Percentiles rank a stretch among this genome's conserved stretches.
These are phyloP conservation scores for Amborella trichopoda DNA, from an alignment of 164 flowering plant genomes.

Conservation along the genomic window DNA sequence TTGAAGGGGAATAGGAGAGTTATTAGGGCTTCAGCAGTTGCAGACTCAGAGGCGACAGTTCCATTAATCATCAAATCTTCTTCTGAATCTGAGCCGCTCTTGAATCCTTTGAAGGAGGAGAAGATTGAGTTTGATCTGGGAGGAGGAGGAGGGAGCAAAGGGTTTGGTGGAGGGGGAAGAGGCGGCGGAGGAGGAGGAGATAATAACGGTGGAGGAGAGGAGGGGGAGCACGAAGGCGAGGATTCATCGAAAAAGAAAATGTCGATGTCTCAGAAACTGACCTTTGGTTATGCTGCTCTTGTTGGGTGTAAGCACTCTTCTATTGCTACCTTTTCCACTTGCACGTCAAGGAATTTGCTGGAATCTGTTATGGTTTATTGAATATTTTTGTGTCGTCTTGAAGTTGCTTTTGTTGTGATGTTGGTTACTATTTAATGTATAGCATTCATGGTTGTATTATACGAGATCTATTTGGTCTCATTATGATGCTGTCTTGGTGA, in stretches of 20 bases:
- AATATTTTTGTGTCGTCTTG: background rate
- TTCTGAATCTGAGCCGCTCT: background rate
- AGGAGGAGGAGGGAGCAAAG: conserved; percentile 25
- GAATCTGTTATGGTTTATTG: background rate
- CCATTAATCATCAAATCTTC: background rate
- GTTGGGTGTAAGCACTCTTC: conserved; percentile 39
- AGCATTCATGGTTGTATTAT: too few relatives aligned
- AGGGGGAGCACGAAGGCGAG: conserved; percentile 13
- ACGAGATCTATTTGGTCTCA: too few relatives aligned
- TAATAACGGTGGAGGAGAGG: conserved; percentile 13
- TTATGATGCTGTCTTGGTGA: too few relatives aligned
- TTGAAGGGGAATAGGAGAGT: too few relatives aligned
- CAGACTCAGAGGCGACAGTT: background rate
- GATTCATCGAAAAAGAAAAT: conserved; percentile 25
- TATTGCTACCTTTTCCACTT: background rate
- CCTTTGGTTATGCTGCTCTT: conserved; percentile 81
- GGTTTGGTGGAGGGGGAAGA: conserved; percentile 20
- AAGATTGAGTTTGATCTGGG: background rate
- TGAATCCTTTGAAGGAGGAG: background rate
- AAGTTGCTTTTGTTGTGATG: background rate
- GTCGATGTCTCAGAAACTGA: conserved; percentile 86
- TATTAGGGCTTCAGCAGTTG: too few relatives aligned
- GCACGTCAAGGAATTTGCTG: background rate
- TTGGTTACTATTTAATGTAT: background rate
- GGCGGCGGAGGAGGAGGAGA: conserved; percentile 15